Percentiles rank a stretch among this genome's conserved stretches.
Conservation (phyloP, 257 asterid genomes). For the Petunia axillaris region DNA sequence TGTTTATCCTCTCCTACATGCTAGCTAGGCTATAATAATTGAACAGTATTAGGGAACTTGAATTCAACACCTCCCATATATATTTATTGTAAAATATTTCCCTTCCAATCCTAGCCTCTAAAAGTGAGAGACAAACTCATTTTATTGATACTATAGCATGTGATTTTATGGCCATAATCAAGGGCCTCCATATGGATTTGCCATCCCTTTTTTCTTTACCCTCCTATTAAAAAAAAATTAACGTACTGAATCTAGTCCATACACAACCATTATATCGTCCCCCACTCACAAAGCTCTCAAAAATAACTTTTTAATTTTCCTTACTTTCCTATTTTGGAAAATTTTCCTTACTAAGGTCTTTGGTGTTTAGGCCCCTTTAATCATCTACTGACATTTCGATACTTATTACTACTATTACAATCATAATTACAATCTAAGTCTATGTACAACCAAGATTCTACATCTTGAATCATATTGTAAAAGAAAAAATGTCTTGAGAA, state of each 20-base stretch:
- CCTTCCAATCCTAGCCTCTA: conserved; percentile 45
- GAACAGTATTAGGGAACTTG: conserved; percentile 14
- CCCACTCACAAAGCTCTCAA: conserved; percentile 23
- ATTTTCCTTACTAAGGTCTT: neutral
- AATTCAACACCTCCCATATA: conserved; percentile 15
- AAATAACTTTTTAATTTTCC: conserved; percentile 16
- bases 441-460: conserved; percentile 27
- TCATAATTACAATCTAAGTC: conserved; percentile 35
- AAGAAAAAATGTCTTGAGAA: conserved; percentile 21
- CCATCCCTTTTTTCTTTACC: conserved; percentile 34
- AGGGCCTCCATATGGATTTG: conserved; percentile 44
- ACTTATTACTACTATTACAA: conserved; percentile 17
- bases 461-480: conserved; percentile 28
- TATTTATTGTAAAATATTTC: conserved; percentile 6
- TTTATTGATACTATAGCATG: conserved; percentile 49
- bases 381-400: neutral
- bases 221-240: conserved; percentile 23
- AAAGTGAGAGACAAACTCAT: conserved; percentile 75
- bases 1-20: conserved; percentile 43
- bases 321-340: conserved; percentile 48
- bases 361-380: conserved; percentile 27
- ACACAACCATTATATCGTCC: conserved; percentile 2
- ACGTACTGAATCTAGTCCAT: conserved; percentile 18
- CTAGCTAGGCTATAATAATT: conserved; percentile 39
- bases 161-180: conserved; percentile 51